Evolutionary conservation across 148 eudicot genomes (phyloP), one percentile per base, ranked within the genome.

Genomic region (Silene latifolia): DNA sequence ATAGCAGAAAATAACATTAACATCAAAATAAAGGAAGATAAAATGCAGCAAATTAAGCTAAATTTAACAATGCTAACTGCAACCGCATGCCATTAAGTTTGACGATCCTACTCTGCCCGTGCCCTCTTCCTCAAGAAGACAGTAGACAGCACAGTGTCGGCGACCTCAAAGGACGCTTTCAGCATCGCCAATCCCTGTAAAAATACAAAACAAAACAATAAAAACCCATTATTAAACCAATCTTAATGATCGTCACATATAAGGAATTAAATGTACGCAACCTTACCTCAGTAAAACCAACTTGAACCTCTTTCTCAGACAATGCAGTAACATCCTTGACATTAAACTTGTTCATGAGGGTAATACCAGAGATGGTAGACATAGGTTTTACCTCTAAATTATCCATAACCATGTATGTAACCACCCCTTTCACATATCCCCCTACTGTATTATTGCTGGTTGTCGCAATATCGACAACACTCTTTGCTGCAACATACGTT

Each of bases 161-260:
- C 0, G 21, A 70, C 73, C 58, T 76, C 76, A 47, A 80, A 64
- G 1, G 82, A 80, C 5, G 79, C 83, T 72, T 80, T 80, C 68
- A 76, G 63, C 56, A 80, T 64, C 0, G 76, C 79, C 24, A 80
- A 1, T 29, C 79, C 80, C 83, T 80, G 75, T 12, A n/a, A n/a
- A n/a, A n/a, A n/a, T n/a, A n/a, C n/a, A n/a, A 59, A 67, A 14
- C 14, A 1, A 25, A 54, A 9, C 4, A n/a, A n/a, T 2, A 27
- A 15, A 51, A 51, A n/a, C n/a, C n/a, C n/a, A n/a, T n/a, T n/a
- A n/a, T n/a, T n/a, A n/a, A n/a, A n/a, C n/a, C n/a, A n/a, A n/a
- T n/a, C n/a, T n/a, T n/a, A n/a, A n/a, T n/a, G n/a, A n/a, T n/a
- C n/a, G n/a, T n/a, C n/a, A n/a, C n/a, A n/a, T n/a, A n/a, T n/a